Evolutionary conservation across 305 asterid genomes (phyloP).

Genomic region (Fraxinus albicans): DNA sequence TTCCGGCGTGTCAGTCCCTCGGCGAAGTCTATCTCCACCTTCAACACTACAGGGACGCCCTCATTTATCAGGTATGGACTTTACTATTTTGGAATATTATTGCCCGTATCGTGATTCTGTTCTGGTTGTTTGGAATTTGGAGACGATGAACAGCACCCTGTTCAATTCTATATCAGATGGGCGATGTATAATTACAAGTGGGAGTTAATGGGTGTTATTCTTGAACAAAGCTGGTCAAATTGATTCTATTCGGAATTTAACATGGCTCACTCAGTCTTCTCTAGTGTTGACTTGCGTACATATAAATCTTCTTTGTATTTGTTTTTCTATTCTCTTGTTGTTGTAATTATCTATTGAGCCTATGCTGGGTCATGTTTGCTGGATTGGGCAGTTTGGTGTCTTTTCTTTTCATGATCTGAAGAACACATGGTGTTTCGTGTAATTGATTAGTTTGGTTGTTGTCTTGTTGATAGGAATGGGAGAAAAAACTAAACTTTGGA

Average conservation of each 20-base stretch:
- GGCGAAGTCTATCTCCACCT: constrained; percentile 92
- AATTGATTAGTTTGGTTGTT: neutral
- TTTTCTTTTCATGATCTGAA: constrained; percentile 1
- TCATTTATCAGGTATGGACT: constrained; percentile 55
- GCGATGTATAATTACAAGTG: neutral
- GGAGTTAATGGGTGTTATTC: neutral
- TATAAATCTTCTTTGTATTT: neutral
- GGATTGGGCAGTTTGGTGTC: constrained; percentile 12
- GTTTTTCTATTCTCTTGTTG: neutral
- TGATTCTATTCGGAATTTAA: neutral
- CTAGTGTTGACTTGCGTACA: neutral
- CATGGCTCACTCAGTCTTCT: neutral
- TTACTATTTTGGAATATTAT: neutral
- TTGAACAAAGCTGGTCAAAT: neutral
- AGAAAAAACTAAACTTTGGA: neutral
- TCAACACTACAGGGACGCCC: constrained; percentile 57
- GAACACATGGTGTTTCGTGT: neutral
- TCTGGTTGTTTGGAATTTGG: neutral
- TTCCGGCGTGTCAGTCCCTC: constrained; percentile 95
- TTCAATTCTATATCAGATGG: neutral
- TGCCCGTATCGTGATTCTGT: neutral
- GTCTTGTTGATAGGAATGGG: neutral
- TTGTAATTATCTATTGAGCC: neutral
- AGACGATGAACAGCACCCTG: neutral
- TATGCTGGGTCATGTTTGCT: neutral